Percentiles rank a stretch among this genome's conserved stretches.
Conservation (phyloP, 2,329 filamentous ascomycete genomes). For the Aschersonia sp. region DNA sequence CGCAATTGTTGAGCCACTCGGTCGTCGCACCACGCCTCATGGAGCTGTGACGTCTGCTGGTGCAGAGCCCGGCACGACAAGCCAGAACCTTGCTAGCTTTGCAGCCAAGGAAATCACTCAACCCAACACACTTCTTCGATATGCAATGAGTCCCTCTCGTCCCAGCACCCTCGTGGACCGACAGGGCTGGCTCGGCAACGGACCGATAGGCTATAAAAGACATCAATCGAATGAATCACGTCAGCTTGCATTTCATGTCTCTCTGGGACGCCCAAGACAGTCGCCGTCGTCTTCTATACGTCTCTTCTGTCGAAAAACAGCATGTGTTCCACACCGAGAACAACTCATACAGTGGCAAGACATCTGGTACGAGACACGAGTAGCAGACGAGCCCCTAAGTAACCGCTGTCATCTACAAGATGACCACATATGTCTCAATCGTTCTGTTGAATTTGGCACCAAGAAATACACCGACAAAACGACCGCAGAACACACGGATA, state of each 20-base stretch:
- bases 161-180: not conserved
- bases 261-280: no score
- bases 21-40: not conserved
- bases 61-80: not conserved
- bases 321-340: no score
- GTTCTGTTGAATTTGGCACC: no score
- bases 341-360: no score
- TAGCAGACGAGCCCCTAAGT: no score
- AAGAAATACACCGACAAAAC: no score
- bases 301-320: no score
- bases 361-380: no score
- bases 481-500: no score
- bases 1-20: not conserved
- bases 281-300: no score
- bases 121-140: not conserved
- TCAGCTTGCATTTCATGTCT: not conserved
- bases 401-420: no score
- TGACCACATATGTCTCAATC: no score
- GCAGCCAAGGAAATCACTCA: not conserved
- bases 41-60: not conserved
- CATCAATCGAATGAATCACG: not conserved
- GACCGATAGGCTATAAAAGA: not conserved
- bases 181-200: not conserved
- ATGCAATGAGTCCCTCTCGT: not conserved
- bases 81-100: constrained; percentile 1